These are phyloP conservation scores for Cetradonia linearis DNA, from an alignment of 495 filamentous ascomycete species.

Conservation along the genomic window DNA sequence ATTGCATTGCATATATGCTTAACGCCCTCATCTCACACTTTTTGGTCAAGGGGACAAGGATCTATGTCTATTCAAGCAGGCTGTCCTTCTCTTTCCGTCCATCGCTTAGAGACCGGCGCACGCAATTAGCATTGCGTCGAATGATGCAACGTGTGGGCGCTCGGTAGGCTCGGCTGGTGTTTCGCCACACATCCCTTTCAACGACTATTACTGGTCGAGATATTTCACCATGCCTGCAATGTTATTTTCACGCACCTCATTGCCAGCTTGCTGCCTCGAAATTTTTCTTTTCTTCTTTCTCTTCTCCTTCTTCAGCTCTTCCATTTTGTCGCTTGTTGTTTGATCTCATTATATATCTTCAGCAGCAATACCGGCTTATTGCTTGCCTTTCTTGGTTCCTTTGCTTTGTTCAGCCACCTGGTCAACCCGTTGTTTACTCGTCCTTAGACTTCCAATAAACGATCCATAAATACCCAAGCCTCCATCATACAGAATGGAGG, in stretches of 20 bases:
- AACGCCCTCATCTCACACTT: too few relatives aligned
- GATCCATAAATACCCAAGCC: neutral
- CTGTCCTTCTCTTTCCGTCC: neutral
- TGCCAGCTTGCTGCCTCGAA: neutral
- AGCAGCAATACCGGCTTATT: neutral
- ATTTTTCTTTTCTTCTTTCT: neutral
- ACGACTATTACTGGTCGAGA: neutral
- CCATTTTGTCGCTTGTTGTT: neutral
- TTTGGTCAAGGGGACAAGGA: neutral
- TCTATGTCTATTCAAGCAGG: neutral
- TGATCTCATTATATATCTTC: neutral
- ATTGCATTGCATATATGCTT: too few relatives aligned
- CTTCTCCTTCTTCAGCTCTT: neutral
- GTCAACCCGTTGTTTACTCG: too few relatives aligned
- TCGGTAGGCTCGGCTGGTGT: neutral
- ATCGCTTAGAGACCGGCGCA: neutral
- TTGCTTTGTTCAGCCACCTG: neutral
- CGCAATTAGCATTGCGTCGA: neutral
- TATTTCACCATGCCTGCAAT: neutral
- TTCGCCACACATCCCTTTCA: slow-evolving; percentile 1
- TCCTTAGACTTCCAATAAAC: neutral
- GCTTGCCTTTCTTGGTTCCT: neutral
- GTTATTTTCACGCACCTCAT: neutral
- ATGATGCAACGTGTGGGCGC: slow-evolving; percentile 2
- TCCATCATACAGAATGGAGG: neutral